Percentiles rank a stretch among this genome's conserved stretches.
Evolutionary conservation across 2,329 filamentous ascomycete genomes (phyloP).

Genomic region (Aspergillus awamori): DNA sequence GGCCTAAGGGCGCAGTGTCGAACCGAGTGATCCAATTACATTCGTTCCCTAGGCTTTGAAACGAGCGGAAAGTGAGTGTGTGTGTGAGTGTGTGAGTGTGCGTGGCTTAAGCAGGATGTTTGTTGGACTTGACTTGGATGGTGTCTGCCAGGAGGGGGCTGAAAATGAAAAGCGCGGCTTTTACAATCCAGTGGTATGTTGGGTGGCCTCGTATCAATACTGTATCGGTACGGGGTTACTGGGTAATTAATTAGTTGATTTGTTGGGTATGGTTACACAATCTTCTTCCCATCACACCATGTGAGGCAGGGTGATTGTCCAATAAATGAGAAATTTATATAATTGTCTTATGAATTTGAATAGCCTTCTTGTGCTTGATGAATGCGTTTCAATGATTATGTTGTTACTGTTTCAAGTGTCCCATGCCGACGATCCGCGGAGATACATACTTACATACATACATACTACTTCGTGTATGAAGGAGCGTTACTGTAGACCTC

Average conservation of each 20-base stretch:
- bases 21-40: constrained; percentile 14
- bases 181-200: constrained; percentile 2
- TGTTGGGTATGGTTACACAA: constrained; percentile 2
- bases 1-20: constrained; percentile 13
- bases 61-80: constrained; percentile 7
- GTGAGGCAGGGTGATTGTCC: neutral
- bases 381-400: neutral
- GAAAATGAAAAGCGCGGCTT: neutral
- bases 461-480: too few species aligned
- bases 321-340: neutral
- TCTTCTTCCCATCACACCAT: neutral
- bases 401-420: neutral
- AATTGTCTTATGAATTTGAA: neutral
- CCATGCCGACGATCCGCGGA: neutral
- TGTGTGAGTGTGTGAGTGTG: neutral
- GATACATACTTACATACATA: too few species aligned
- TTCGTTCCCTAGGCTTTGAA: constrained; percentile 12
- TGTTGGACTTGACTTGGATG: neutral
- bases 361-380: too few species aligned
- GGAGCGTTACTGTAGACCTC: too few species aligned
- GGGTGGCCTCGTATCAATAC: neutral
- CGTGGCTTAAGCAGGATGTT: constrained; percentile 13
- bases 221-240: neutral
- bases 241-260: neutral
- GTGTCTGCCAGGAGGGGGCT: constrained; percentile 7